A percentile compares a stretch with the other conserved stretches of the same genome.
phyloP scores from a whole-genome alignment of 2,329 filamentous ascomycete species.

The Ambrosiella cleistominuta region DNA sequence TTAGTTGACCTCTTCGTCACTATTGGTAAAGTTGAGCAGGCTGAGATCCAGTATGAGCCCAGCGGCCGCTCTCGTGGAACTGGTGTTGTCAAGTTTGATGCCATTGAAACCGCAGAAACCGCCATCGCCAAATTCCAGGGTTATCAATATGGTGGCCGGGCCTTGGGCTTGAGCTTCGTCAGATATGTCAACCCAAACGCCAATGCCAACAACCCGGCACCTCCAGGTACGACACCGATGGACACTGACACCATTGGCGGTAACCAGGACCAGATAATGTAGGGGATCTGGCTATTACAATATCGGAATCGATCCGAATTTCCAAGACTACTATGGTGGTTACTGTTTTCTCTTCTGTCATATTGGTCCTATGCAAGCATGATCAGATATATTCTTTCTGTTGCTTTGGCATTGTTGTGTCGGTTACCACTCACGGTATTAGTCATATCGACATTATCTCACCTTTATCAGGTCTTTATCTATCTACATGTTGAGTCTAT shows the following conservation, averaged over 20 bases:
- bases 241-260: constrained; percentile 63
- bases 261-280: constrained; percentile 99
- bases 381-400: no score
- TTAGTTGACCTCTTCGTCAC: constrained; percentile 91
- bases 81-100: constrained; percentile 90
- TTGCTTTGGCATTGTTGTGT: no score
- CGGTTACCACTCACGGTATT: no score
- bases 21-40: constrained; percentile 92
- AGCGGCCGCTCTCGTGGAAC: constrained; percentile 89
- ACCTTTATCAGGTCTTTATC: no score
- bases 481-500: no score
- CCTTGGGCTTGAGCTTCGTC: constrained; percentile 82
- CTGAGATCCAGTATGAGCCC: constrained; percentile 97
- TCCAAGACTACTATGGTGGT: no score
- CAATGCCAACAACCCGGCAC: constrained; percentile 15
- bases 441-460: no score
- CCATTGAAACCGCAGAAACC: constrained; percentile 67
- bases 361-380: background rate
- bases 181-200: constrained; percentile 62
- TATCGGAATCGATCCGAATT: no score
- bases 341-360: constrained; percentile 1
- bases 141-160: constrained; percentile 91
- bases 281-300: constrained; percentile 12
- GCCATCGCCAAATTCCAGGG: constrained; percentile 94
- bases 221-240: constrained; percentile 44